A percentile compares a stretch with the other conserved stretches of the same genome.
These are phyloP conservation scores for Russula sp. DNA, from an alignment of 768 basidiomycete genomes.

Conservation along the genomic window DNA sequence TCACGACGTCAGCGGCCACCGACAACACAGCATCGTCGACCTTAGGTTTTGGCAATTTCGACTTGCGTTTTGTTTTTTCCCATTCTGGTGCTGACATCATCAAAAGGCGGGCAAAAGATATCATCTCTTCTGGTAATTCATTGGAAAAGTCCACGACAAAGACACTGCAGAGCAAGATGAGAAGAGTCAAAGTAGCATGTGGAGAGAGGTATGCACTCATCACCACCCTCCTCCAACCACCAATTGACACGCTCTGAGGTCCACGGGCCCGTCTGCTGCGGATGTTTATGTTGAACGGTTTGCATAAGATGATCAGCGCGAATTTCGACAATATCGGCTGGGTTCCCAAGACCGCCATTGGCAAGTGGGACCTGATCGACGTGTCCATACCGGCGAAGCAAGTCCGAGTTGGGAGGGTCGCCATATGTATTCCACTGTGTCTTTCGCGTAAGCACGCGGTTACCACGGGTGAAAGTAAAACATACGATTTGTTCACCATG, in stretches of 20 bases:
- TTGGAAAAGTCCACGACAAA: slow-evolving; percentile 54
- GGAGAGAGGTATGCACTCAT: slow-evolving; percentile 60
- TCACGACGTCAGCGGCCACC: slow-evolving; percentile 50
- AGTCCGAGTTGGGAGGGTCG: slow-evolving; percentile 86
- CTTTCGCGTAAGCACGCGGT: neutral
- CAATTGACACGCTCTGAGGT: slow-evolving; percentile 72
- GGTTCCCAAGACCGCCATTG: slow-evolving; percentile 57
- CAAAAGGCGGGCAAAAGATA: slow-evolving; percentile 66
- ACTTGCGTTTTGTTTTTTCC: slow-evolving; percentile 55
- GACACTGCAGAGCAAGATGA: slow-evolving; percentile 41
- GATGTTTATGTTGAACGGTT: slow-evolving; percentile 34
- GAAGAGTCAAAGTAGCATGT: slow-evolving; percentile 1
- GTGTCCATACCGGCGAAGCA: slow-evolving; percentile 93
- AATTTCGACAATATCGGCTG: slow-evolving; percentile 76
- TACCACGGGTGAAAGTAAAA: slow-evolving; percentile 34
- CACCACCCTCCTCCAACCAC: slow-evolving; percentile 88
- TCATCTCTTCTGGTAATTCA: slow-evolving; percentile 52
- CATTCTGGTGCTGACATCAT: slow-evolving; percentile 56
- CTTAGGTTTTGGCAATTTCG: slow-evolving; percentile 73
- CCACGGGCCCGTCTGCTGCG: slow-evolving; percentile 25
- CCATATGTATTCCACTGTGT: slow-evolving; percentile 92
- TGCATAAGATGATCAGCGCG: slow-evolving; percentile 65
- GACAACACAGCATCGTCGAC: slow-evolving; percentile 47
- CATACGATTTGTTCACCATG: slow-evolving; percentile 83
- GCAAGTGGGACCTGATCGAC: slow-evolving; percentile 70